Evolutionary conservation across 2,329 filamentous ascomycete species (phyloP), one percentile per base, ranked within the genome.

Genomic region (Penicillium sp.): DNA sequence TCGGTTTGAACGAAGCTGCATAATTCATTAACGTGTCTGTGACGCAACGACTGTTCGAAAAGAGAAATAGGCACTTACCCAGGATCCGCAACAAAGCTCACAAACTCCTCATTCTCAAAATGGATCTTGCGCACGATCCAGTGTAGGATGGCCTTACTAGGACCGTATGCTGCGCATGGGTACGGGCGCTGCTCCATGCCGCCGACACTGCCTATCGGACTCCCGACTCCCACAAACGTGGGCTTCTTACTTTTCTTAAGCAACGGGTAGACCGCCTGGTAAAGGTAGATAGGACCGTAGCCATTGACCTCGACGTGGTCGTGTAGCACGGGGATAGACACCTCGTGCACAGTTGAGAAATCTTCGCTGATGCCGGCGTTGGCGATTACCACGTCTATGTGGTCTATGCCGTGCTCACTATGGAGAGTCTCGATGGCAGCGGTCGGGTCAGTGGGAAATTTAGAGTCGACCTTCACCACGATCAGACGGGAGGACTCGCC

Each of bases 331-430:
- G 54, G 37, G 8, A 56, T 28, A 4, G 38, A 40, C 1, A 57
- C 53, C 2, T 55, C 51, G 0, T 43, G 42, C 8, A 65, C 56
- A 15, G 35, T 54, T 0, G 59, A 51, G 8, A 19, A 61, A 26
- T 39, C 6, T 13, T 43, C 24, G 48, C 50, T 58, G 10, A 75
- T 70, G 12, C 70, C 77, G 0, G 77, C 76, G 57, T 80, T 80
- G 39, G 76, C 73, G 45, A 81, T 72, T 2, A 80, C 69, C 6
- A 77, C 59, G 53, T 80, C 76, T 2, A 80, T 59, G 22, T 68
- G 60, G 4, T 61, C 57, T 53, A 80, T 72, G 3, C 64, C 65
- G 17, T 45, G 34, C 24, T 57, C 41, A 2, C 45, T 26, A 1
- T 62, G 53, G 0, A 74, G 60, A 3, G 61, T 53, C 24, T 63